These are phyloP conservation scores for Microbotryum lychnidis-dioicae DNA, from an alignment of 1,284 basidiomycete genomes.

Conservation along the genomic window DNA sequence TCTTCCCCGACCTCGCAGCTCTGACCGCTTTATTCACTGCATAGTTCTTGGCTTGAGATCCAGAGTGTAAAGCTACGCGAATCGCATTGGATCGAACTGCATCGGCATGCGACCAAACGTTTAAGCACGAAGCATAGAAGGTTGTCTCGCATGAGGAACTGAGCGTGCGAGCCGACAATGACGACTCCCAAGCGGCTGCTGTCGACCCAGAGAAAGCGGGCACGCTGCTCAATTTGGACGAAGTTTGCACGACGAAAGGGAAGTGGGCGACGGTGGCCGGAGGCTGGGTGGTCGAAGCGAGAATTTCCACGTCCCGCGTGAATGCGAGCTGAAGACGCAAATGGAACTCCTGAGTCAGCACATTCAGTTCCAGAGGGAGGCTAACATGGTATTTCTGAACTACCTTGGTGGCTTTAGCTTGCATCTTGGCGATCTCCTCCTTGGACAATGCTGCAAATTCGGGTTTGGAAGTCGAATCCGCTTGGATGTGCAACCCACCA, in stretches of 20 bases:
- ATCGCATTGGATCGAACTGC: slow-evolving; percentile 56
- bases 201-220: slow-evolving; percentile 20
- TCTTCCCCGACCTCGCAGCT: slow-evolving; percentile 14
- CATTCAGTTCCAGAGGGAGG: slow-evolving; percentile 35
- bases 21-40: slow-evolving; percentile 30
- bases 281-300: slow-evolving; percentile 81
- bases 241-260: slow-evolving; percentile 53
- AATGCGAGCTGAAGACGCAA: slow-evolving; percentile 58
- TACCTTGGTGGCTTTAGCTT: slow-evolving; percentile 82
- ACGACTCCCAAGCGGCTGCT: slow-evolving; percentile 49
- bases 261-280: slow-evolving; percentile 88
- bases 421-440: slow-evolving; percentile 75
- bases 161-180: slow-evolving; percentile 57
- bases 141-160: slow-evolving; percentile 41
- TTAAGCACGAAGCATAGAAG: slow-evolving; percentile 82
- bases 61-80: slow-evolving; percentile 14
- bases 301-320: slow-evolving; percentile 85
- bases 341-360: slow-evolving; percentile 5
- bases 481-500: slow-evolving; percentile 38
- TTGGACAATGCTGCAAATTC: slow-evolving; percentile 58
- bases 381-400: slow-evolving; percentile 31
- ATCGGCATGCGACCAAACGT: slow-evolving; percentile 89
- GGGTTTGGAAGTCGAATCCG: slow-evolving; percentile 44
- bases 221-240: slow-evolving; percentile 19
- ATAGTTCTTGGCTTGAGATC: slow-evolving; percentile 9